These are phyloP conservation scores for Lichtheimia ramosa DNA, from an alignment of 371 early-diverging fungal species.

Conservation along the genomic window DNA sequence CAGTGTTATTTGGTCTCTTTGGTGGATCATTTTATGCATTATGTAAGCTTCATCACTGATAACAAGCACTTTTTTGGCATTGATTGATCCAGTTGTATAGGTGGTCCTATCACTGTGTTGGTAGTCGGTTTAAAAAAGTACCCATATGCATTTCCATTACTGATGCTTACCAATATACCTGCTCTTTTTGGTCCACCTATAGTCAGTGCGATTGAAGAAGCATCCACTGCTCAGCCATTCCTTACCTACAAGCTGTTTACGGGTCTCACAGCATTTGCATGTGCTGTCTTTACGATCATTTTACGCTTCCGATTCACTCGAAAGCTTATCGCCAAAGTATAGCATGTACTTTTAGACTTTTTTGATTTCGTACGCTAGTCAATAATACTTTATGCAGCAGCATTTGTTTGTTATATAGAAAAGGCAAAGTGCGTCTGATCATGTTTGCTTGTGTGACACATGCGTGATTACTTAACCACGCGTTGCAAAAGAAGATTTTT, in stretches of 20 bases:
- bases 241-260: slow-evolving; percentile 36
- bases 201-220: slow-evolving; percentile 29
- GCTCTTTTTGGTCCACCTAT: slow-evolving; percentile 32
- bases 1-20: slow-evolving; percentile 21
- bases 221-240: slow-evolving; percentile 18
- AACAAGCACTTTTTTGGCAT: not conserved
- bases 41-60: slow-evolving; percentile 3
- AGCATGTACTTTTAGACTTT: not conserved
- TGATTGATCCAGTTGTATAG: not conserved
- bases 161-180: slow-evolving; percentile 15
- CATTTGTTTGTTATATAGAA: no score
- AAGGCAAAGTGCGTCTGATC: no score
- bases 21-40: slow-evolving; percentile 21
- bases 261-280: slow-evolving; percentile 19
- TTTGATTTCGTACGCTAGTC: no score
- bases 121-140: slow-evolving; percentile 31
- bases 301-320: slow-evolving; percentile 22
- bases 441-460: no score
- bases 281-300: slow-evolving; percentile 20
- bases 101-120: slow-evolving; percentile 16
- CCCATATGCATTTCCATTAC: slow-evolving; percentile 30
- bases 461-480: no score
- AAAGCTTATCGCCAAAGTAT: slow-evolving; percentile 5
- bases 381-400: no score
- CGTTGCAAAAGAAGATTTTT: no score